Evolutionary conservation across 257 asterid species (phyloP).

Genomic region (Solanum chiquidenum): DNA sequence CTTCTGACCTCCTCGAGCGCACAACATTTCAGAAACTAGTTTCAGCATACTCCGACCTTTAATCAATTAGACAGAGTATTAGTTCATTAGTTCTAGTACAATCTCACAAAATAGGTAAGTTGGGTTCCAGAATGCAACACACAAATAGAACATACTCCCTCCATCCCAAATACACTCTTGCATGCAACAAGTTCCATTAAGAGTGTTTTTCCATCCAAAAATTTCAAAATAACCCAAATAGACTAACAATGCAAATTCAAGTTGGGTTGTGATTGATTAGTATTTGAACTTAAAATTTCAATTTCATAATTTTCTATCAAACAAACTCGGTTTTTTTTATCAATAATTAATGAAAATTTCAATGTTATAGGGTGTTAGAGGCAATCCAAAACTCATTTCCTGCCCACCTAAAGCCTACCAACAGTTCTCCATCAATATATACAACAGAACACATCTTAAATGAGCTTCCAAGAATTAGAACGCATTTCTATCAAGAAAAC

Average conservation of each 20-base stretch:
- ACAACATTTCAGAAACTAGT: slow-evolving; percentile 30
- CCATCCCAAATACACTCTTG: background rate
- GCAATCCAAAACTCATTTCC: slow-evolving; percentile 20
- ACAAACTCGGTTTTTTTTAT: background rate
- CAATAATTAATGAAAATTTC: background rate
- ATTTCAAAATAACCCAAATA: background rate
- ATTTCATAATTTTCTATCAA: background rate
- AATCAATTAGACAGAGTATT: background rate
- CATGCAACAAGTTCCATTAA: background rate
- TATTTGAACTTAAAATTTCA: background rate
- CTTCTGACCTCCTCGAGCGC: slow-evolving; percentile 21
- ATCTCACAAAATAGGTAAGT: background rate
- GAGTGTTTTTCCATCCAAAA: background rate
- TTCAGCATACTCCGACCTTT: slow-evolving; percentile 37
- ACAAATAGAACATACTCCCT: background rate
- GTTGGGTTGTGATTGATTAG: background rate
- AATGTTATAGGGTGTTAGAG: slow-evolving; percentile 49
- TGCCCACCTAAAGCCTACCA: slow-evolving; percentile 61
- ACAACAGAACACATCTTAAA: slow-evolving; percentile 55
- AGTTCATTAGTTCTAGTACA: background rate
- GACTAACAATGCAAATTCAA: background rate
- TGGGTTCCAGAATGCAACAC: background rate
- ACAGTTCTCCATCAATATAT: slow-evolving; percentile 54
- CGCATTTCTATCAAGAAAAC: background rate
- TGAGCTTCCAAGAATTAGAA: slow-evolving; percentile 77